Conservation (phyloP, 805 yeast genomes). For the Kodamaea restingae region DNA sequence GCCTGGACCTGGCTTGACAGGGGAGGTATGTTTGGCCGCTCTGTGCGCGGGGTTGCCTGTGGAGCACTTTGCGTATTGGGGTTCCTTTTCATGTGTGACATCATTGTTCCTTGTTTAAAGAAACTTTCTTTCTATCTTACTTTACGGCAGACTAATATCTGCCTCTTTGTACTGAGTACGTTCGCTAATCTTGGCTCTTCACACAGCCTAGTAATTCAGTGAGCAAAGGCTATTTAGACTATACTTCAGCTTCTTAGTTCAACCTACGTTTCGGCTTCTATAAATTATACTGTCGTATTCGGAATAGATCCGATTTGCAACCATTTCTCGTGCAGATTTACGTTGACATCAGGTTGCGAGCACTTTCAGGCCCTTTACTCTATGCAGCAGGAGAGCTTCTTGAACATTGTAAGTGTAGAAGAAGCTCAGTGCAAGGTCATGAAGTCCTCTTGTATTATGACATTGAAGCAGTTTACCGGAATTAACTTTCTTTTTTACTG, state of each 20-base stretch:
- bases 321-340: not conserved
- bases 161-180: constrained; percentile 17
- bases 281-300: constrained; percentile 7
- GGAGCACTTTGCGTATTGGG: constrained; percentile 23
- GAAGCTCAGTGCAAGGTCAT: constrained; percentile 1
- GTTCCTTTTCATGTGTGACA: constrained; percentile 21
- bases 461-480: constrained; percentile 34
- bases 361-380: not conserved
- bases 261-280: constrained; percentile 11
- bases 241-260: constrained; percentile 6
- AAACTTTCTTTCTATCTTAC: constrained; percentile 17
- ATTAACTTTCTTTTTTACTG: constrained; percentile 33
- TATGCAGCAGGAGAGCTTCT: not conserved
- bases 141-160: constrained; percentile 21
- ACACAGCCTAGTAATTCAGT: constrained; percentile 4
- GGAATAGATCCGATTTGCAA: constrained; percentile 1
- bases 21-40: constrained; percentile 17
- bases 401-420: not conserved
- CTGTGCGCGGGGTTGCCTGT: constrained; percentile 20
- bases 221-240: constrained; percentile 7
- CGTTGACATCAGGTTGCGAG: not conserved
- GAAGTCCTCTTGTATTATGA: constrained; percentile 22
- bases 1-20: constrained; percentile 4
- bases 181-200: not conserved
- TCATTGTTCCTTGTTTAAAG: constrained; percentile 12